Base-by-base conservation (phyloP, 2,329 filamentous ascomycete species). In the Dactylonectria macrodidyma region DNA sequence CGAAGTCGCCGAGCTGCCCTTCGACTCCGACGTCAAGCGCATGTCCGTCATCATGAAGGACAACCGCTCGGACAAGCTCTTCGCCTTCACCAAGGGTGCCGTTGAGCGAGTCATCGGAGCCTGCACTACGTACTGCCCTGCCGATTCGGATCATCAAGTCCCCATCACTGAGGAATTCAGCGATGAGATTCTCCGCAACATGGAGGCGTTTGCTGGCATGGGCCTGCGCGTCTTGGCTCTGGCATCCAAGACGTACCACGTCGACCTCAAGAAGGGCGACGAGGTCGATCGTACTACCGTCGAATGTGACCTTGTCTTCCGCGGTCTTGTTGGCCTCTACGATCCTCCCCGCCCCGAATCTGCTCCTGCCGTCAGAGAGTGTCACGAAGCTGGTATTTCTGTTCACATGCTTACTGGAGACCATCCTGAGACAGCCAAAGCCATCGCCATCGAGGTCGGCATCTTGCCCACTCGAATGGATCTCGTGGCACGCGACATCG, bases 401-500 rank as follows among this genome's bases (percentile, higher is more conserved):
- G 90, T 92, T 10, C 89, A 91, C 74, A 92, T 92, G 90, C 84
- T 92, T n/a, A 93, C 91, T 24, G 91, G 90, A 67, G 90, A 93
- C 66, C 90, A 92, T 73, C 88, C 88, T 0, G 87, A 88, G 51
- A 93, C 90, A 22, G 91, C 90, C 3, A 84, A 85, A 44, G 90
- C 90, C 22, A 91, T 92, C 69, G 90, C 90, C 5, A 78, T 84
- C 3, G 86, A 92, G 72, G 88, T 92, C 56, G 88, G 89, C 19
- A 92, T 92, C 55, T 80, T 92, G 24, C 87, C 86, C 0, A 72
- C 79, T 2, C 83, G 85, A 38, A 85, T 88, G 79, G 80, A 84
- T 48, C 79, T 82, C 16, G 76, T 91, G n/a, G 83, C 87, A 3
- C 81, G 83, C 36, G 87, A 89, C 58, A 86, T 90, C 5, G 83